These are phyloP conservation scores for Hanseniaspora vineae DNA, from an alignment of 805 yeast genomes.

Conservation along the genomic window DNA sequence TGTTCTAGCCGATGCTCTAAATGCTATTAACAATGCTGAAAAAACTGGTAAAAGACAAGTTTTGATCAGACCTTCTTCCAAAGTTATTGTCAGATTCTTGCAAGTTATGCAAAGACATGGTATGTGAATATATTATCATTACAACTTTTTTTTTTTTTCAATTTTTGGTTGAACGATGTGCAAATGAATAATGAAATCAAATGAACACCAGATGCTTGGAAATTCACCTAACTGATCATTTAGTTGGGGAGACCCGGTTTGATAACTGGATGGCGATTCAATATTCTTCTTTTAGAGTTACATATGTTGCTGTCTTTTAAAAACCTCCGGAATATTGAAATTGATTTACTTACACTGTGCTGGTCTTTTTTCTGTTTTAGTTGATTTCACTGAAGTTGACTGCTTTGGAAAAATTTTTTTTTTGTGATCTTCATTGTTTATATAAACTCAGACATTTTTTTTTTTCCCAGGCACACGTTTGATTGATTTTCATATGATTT, in stretches of 20 bases:
- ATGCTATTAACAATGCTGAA: slow-evolving; percentile 97
- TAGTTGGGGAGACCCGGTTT: slow-evolving; percentile 46
- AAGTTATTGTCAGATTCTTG: slow-evolving; percentile 94
- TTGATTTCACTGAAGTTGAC: too few relatives aligned
- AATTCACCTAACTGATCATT: background rate
- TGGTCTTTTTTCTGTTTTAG: background rate
- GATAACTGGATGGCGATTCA: slow-evolving; percentile 97
- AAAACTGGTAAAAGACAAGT: slow-evolving; percentile 99
- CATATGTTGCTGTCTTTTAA: slow-evolving; percentile 96
- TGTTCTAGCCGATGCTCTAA: slow-evolving; percentile 96
- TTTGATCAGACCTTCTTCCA: slow-evolving; percentile 94
- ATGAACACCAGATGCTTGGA: too few relatives aligned
- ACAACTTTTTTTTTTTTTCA: background rate
- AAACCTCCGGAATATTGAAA: slow-evolving; percentile 69
- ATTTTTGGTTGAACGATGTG: background rate
- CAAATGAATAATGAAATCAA: background rate
- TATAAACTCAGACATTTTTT: background rate
- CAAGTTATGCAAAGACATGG: slow-evolving; percentile 94
- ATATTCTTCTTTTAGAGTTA: slow-evolving; percentile 30
- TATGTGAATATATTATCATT: background rate
- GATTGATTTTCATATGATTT: background rate
- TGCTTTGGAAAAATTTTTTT: background rate
- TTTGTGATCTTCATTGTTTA: background rate
- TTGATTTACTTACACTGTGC: slow-evolving; percentile 1
- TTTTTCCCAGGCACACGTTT: background rate